A percentile compares a stretch with the other conserved stretches of the same genome.
phyloP scores from a whole-genome alignment of 768 basidiomycete genomes.

The Boletus tomentosulus region DNA sequence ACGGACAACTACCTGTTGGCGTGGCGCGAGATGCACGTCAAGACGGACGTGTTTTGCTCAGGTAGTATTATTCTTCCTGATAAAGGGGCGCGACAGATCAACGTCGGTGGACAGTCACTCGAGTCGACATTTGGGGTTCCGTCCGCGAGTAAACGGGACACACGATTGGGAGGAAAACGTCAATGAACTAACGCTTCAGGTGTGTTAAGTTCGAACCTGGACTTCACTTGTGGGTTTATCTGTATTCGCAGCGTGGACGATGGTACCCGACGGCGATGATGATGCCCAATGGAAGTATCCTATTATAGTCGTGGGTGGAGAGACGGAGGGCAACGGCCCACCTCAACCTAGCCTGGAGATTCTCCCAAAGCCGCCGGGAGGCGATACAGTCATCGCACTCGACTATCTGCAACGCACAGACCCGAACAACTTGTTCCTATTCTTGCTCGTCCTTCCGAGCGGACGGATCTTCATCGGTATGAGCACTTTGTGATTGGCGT shows the following conservation, averaged over 20 bases:
- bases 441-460: constrained; percentile 67
- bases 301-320: constrained; percentile 76
- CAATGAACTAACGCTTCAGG: constrained; percentile 56
- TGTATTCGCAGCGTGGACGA: constrained; percentile 45
- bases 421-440: constrained; percentile 79
- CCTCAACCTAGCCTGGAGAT: constrained; percentile 70
- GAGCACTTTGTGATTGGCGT: neutral
- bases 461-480: constrained; percentile 68
- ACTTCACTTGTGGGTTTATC: neutral
- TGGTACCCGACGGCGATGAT: constrained; percentile 73
- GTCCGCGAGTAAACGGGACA: constrained; percentile 63
- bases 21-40: constrained; percentile 75
- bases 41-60: constrained; percentile 80
- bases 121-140: constrained; percentile 67
- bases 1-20: constrained; percentile 40
- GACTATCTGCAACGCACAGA: constrained; percentile 70
- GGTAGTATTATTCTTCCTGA: constrained; percentile 72
- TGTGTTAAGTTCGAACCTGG: constrained; percentile 19
- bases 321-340: constrained; percentile 64
- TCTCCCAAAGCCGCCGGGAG: constrained; percentile 63
- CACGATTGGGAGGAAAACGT: constrained; percentile 79
- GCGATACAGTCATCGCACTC: constrained; percentile 54
- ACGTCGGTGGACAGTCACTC: constrained; percentile 51
- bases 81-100: constrained; percentile 44
- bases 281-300: constrained; percentile 67